Percentiles rank a stretch among this genome's conserved stretches.
phyloP scores from a whole-genome alignment of 176 grass and related monocot genomes.

The Aegilops bicornis region DNA sequence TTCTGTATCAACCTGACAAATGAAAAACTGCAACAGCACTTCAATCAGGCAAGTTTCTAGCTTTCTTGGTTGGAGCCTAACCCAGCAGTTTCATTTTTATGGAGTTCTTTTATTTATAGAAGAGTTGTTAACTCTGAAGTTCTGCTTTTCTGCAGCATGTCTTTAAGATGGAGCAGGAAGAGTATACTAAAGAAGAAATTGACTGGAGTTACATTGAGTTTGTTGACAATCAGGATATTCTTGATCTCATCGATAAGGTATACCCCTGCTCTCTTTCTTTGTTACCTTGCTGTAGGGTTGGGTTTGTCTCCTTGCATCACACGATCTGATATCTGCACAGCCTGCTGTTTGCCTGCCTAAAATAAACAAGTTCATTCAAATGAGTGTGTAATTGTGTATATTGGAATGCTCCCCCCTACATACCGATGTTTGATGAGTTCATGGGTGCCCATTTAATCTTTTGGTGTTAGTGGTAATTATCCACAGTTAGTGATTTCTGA shows the following conservation, averaged over 20 bases:
- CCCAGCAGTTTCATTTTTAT: not conserved
- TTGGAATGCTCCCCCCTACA: not conserved
- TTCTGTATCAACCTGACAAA: constrained; percentile 99
- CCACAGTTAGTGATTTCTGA: not conserved
- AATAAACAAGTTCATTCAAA: constrained; percentile 5
- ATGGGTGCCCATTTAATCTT: not conserved
- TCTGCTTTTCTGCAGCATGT: constrained; percentile 78
- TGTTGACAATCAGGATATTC: constrained; percentile 93
- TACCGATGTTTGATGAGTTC: not conserved
- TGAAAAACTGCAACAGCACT: constrained; percentile 98
- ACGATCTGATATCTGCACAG: not conserved
- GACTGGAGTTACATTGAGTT: constrained; percentile 99
- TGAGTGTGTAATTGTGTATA: not conserved
- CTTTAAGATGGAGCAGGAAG: constrained; percentile 99
- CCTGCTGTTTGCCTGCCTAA: not conserved
- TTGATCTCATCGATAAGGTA: constrained; percentile 98
- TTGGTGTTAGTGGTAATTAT: not conserved
- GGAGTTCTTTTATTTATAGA: not conserved
- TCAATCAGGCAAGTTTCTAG: constrained; percentile 77
- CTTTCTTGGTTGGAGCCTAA: not conserved
- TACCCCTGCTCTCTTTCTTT: not conserved
- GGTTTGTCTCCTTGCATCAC: not conserved
- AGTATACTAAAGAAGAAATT: constrained; percentile 99
- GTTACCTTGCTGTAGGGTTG: not conserved
- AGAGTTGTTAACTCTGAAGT: constrained; percentile 29